phyloP scores from a whole-genome alignment of 2,329 filamentous ascomycete genomes.

The Cladophialophora chaetospira region DNA sequence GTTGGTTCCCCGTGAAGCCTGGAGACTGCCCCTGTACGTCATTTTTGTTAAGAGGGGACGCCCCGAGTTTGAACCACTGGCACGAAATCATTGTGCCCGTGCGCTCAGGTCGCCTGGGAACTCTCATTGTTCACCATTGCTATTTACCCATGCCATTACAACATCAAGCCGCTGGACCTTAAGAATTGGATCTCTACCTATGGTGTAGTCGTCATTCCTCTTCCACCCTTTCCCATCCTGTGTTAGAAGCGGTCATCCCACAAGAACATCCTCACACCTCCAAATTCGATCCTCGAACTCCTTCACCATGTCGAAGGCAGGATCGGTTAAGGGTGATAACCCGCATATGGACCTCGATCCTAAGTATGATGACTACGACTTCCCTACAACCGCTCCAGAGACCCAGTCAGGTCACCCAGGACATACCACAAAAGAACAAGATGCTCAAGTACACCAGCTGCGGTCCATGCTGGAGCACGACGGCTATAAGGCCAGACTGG shows the following conservation, averaged over 20 bases:
- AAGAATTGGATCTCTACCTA: neutral
- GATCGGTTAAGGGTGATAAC: constrained; percentile 31
- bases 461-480: constrained; percentile 79
- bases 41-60: neutral
- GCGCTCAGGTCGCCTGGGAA: neutral
- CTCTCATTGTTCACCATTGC: neutral
- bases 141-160: neutral
- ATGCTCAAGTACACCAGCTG: constrained; percentile 86
- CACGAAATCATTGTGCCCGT: constrained; percentile 17
- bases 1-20: too few species aligned
- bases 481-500: constrained; percentile 80
- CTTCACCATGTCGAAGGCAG: constrained; percentile 28
- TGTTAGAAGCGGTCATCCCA: neutral
- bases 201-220: neutral
- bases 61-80: too few species aligned
- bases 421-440: constrained; percentile 80
- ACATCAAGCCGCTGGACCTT: neutral
- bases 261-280: neutral
- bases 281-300: neutral
- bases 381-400: constrained; percentile 74
- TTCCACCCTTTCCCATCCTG: neutral
- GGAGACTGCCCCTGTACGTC: too few species aligned
- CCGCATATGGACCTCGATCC: constrained; percentile 63
- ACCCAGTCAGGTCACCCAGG: constrained; percentile 79
- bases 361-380: constrained; percentile 97